Evolutionary conservation across 164 flowering plant genomes (phyloP), one percentile per base, ranked within the genome.

Genomic region (Protea cynaroides): DNA sequence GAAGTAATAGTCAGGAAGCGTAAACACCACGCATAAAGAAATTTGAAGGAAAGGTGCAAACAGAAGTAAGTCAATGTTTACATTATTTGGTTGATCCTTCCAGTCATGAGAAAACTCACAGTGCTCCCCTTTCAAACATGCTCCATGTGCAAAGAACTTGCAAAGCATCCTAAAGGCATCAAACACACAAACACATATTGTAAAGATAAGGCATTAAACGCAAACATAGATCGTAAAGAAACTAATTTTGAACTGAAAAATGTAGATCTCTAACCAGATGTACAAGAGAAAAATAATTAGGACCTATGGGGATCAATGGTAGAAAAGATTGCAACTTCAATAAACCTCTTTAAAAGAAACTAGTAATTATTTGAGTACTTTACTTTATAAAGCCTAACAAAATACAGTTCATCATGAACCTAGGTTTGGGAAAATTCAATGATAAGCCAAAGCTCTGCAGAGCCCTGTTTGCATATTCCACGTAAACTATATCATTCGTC

Each of bases 41-140:
- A 24, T 24, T 12, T 25, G 15, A 43, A 4, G 38, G 5, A 56
- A 53, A 52, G 19, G 25, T 25, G 3, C 15, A 24, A 24, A 58
- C 11, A 29, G 55, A 70, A 8, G 52, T 12, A 49, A 8, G 52
- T 12, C 43, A 8, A 36, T 14, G 0, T 51, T 72, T 81, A 92
- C 98, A 73, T 89, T 89, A 73, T 86, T 88, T 25, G 95, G 25
- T 18, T 88, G 83, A 66, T 74, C 91, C 64, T 75, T 90, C 92
- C 93, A 84, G 67, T 90, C 92, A 82, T 92, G 98, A 17, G 92
- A 84, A 70, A 80, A 92, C 79, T 88, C 97, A 73, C 98, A 92
- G 70, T 80, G 77, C 64, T 92, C 98, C 70, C 98, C 97, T 81
- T 92, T 92, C 25, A 90, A 59, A 71, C 98, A 92, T 64, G 97